These are phyloP conservation scores for Jackrogersella multiformis DNA, from an alignment of 495 filamentous ascomycete species.

Conservation along the genomic window DNA sequence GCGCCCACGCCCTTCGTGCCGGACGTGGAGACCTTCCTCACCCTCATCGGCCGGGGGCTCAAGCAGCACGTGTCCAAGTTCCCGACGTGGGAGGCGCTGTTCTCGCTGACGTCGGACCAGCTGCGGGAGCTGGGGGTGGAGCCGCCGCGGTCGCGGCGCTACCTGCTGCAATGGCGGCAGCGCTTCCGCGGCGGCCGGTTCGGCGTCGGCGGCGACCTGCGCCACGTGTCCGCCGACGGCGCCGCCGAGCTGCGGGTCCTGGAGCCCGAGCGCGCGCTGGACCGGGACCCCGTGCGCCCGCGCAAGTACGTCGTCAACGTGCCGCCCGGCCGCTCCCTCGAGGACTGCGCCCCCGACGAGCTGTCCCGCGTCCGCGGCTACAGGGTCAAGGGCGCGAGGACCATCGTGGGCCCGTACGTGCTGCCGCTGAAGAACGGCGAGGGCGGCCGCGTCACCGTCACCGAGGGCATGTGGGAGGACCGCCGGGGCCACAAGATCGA, in stretches of 20 bases:
- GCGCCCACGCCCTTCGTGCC: constrained; percentile 84
- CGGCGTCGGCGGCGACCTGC: constrained; percentile 81
- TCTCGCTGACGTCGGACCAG: constrained; percentile 77
- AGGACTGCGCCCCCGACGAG: constrained; percentile 52
- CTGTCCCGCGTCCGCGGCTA: constrained; percentile 67
- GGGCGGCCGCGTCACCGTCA: constrained; percentile 70
- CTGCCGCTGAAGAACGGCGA: constrained; percentile 69
- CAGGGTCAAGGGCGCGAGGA: constrained; percentile 69
- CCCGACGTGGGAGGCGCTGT: constrained; percentile 87
- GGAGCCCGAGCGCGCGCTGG: constrained; percentile 56
- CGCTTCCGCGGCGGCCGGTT: constrained; percentile 77
- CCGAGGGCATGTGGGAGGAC: constrained; percentile 91
- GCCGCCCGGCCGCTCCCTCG: constrained; percentile 59
- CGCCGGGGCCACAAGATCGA: constrained; percentile 88
- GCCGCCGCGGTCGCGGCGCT: constrained; percentile 79
- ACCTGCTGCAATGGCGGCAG: constrained; percentile 87
- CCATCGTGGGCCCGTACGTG: constrained; percentile 76
- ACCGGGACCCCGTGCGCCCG: constrained; percentile 39
- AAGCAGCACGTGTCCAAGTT: constrained; percentile 83
- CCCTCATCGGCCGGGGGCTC: constrained; percentile 87
- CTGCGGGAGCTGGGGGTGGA: constrained; percentile 86
- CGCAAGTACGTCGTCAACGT: constrained; percentile 72
- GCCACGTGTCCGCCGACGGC: constrained; percentile 76
- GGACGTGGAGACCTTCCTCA: constrained; percentile 87
- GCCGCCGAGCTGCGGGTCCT: constrained; percentile 73